These are phyloP conservation scores for Dioscorea alata DNA, from an alignment of 106 monocot species.

Conservation along the genomic window DNA sequence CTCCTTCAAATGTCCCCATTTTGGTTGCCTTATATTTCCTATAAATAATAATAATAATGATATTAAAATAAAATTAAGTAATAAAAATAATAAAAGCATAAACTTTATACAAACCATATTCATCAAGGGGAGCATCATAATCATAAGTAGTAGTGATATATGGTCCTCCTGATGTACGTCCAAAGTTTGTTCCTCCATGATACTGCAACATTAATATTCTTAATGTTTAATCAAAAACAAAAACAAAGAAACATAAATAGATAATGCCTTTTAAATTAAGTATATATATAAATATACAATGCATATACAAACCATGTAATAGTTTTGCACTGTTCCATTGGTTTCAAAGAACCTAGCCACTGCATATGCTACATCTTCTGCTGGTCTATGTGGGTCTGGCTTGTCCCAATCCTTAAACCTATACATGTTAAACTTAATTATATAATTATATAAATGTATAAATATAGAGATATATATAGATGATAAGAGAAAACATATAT, in stretches of 20 bases:
- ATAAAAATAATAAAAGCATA: background rate
- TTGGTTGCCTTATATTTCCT: constrained; percentile 67
- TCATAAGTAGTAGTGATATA: constrained; percentile 71
- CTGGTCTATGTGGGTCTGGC: constrained; percentile 46
- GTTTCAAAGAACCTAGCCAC: constrained; percentile 57
- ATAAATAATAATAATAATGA: too few species aligned
- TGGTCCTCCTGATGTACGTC: constrained; percentile 55
- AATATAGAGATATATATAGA: background rate
- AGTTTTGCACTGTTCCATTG: constrained; percentile 54
- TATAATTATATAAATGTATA: background rate
- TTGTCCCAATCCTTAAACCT: constrained; percentile 66
- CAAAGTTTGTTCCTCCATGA: constrained; percentile 82
- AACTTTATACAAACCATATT: constrained; percentile 38
- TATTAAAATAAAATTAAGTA: too few species aligned
- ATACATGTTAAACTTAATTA: background rate
- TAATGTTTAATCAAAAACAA: too few species aligned
- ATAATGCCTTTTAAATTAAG: background rate
- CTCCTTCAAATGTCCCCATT: constrained; percentile 60
- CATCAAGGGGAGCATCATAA: constrained; percentile 74
- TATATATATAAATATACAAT: too few species aligned
- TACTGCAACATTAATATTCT: constrained; percentile 20
- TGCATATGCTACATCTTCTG: constrained; percentile 51
- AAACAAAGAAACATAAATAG: background rate
- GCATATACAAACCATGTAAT: constrained; percentile 51
- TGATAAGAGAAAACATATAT: background rate